These are phyloP conservation scores for Populus deltoides DNA, from an alignment of 345 rosid species.

Conservation along the genomic window DNA sequence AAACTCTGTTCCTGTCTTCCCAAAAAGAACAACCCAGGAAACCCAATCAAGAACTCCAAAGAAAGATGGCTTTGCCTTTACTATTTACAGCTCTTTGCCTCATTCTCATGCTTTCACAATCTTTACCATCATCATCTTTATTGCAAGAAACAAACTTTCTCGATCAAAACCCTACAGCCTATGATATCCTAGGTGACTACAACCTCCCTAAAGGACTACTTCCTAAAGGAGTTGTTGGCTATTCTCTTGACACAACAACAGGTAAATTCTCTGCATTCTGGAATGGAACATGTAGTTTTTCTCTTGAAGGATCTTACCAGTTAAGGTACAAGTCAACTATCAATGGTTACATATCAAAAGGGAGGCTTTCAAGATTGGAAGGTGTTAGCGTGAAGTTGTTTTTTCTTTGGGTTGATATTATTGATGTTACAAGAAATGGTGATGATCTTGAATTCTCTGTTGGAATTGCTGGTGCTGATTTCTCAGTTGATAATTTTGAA, in stretches of 20 bases:
- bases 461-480: conserved; percentile 61
- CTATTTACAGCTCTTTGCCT: background rate
- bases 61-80: background rate
- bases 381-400: conserved; percentile 63
- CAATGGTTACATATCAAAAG: conserved; percentile 44
- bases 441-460: conserved; percentile 57
- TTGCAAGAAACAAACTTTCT: background rate
- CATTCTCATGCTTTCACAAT: background rate
- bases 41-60: background rate
- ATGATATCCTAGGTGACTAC: conserved; percentile 42
- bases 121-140: background rate
- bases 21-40: background rate
- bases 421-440: conserved; percentile 55
- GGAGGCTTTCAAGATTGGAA: conserved; percentile 40
- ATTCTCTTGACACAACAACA: conserved; percentile 40
- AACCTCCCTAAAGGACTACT: conserved; percentile 56
- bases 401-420: conserved; percentile 57
- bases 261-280: conserved; percentile 56
- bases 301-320: conserved; percentile 62
- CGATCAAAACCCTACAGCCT: conserved; percentile 25
- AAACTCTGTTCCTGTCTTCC: background rate
- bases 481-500: conserved; percentile 56
- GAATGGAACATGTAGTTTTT: conserved; percentile 51
- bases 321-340: conserved; percentile 46
- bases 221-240: conserved; percentile 51